Evolutionary conservation across 768 basidiomycete species (phyloP).

Genomic region (Naganishia friedmannii): DNA sequence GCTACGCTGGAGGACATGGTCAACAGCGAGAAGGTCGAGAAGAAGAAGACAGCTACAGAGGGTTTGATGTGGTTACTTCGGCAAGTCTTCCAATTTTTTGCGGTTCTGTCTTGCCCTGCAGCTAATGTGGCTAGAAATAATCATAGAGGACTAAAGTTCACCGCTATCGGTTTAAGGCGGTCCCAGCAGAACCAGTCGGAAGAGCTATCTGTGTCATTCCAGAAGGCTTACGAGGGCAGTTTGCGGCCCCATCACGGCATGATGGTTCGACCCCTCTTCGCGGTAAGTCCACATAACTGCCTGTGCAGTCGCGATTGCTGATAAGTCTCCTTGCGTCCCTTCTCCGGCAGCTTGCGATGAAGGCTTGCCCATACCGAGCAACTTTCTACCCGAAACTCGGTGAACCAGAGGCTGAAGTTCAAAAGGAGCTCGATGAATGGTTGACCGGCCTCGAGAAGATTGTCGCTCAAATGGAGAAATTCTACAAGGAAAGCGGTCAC

Average conservation of each 20-base stretch:
- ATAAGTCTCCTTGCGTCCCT: background rate
- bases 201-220: constrained; percentile 74
- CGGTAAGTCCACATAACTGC: constrained; percentile 54
- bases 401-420: constrained; percentile 56
- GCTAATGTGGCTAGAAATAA: constrained; percentile 1
- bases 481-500: constrained; percentile 51
- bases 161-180: constrained; percentile 64
- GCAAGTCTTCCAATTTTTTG: constrained; percentile 38
- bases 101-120: background rate
- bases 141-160: constrained; percentile 78
- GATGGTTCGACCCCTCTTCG: constrained; percentile 61
- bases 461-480: constrained; percentile 57
- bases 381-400: constrained; percentile 63
- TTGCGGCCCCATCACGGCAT: constrained; percentile 73
- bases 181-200: constrained; percentile 65
- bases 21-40: constrained; percentile 75
- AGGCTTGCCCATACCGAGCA: constrained; percentile 64
- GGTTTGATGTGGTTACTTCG: constrained; percentile 87
- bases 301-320: background rate
- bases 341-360: constrained; percentile 62
- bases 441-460: constrained; percentile 59
- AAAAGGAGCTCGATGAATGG: constrained; percentile 59
- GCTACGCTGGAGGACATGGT: constrained; percentile 79
- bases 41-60: constrained; percentile 79
- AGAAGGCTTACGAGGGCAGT: constrained; percentile 72